These are phyloP conservation scores for Hypsizygus marmoreus DNA, from an alignment of 768 basidiomycete species.

Conservation along the genomic window DNA sequence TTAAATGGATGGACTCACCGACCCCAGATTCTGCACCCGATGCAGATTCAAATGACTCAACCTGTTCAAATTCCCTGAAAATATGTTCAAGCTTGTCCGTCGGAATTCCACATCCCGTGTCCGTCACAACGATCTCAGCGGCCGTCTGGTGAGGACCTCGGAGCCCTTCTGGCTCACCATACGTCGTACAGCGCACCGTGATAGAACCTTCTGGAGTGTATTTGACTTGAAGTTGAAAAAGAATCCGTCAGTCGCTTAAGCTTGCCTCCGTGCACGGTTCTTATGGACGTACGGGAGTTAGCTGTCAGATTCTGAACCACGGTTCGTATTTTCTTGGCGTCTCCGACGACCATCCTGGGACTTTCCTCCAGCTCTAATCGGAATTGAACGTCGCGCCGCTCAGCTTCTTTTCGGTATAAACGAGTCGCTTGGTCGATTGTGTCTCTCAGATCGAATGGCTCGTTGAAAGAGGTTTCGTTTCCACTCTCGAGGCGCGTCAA, in stretches of 20 bases:
- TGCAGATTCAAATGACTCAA: constrained; percentile 53
- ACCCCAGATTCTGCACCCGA: constrained; percentile 42
- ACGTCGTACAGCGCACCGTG: constrained; percentile 55
- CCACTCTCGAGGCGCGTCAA: constrained; percentile 78
- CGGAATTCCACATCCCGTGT: constrained; percentile 75
- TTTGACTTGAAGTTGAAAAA: constrained; percentile 64
- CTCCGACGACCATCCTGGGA: constrained; percentile 68
- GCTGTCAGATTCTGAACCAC: constrained; percentile 79
- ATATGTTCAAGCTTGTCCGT: constrained; percentile 69
- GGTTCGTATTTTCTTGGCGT: constrained; percentile 71
- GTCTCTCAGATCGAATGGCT: constrained; percentile 68
- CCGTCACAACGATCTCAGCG: constrained; percentile 70
- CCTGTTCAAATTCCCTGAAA: constrained; percentile 80
- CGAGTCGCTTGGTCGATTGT: constrained; percentile 63
- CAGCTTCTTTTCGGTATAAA: constrained; percentile 68
- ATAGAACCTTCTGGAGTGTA: constrained; percentile 67
- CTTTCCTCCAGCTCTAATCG: constrained; percentile 52
- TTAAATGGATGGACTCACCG: constrained; percentile 34
- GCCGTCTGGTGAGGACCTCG: constrained; percentile 46
- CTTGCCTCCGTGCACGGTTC: too few species aligned
- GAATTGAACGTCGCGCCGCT: constrained; percentile 61
- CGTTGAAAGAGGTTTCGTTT: constrained; percentile 72
- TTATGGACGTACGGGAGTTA: constrained; percentile 64
- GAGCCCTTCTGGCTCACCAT: constrained; percentile 52
- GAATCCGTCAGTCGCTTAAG: too few species aligned